Evolutionary conservation across 495 filamentous ascomycete genomes (phyloP).

Genomic region (Podospora comata): DNA sequence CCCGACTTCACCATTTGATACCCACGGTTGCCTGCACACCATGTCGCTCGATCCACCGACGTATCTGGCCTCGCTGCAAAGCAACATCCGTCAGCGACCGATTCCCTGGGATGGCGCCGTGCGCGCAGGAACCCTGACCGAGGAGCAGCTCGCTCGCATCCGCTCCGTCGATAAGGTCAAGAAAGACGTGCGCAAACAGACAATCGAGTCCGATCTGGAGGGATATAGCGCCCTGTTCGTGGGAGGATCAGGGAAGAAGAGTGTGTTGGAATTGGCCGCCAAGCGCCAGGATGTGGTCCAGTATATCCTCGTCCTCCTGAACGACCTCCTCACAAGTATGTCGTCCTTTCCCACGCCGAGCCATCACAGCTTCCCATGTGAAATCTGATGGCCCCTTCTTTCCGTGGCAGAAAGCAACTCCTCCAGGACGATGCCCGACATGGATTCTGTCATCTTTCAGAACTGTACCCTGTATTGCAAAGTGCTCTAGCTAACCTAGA

Average conservation of each 20-base stretch:
- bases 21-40: slow-evolving; percentile 16
- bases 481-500: slow-evolving; percentile 20
- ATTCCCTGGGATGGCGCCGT: slow-evolving; percentile 98
- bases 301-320: slow-evolving; percentile 86
- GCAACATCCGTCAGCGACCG: slow-evolving; percentile 88
- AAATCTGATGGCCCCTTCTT: not conserved
- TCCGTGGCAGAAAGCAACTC: too few relatives aligned
- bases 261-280: slow-evolving; percentile 76
- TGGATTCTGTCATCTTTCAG: not conserved
- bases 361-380: slow-evolving; percentile 8
- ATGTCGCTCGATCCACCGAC: slow-evolving; percentile 83
- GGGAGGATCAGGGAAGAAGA: slow-evolving; percentile 62
- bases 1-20: not conserved
- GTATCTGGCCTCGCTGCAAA: slow-evolving; percentile 87
- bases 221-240: slow-evolving; percentile 78
- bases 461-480: not conserved
- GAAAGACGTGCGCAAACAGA: slow-evolving; percentile 72
- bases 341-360: slow-evolving; percentile 17
- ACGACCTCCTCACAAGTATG: slow-evolving; percentile 82
- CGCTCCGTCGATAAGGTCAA: slow-evolving; percentile 96
- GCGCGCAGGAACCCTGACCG: slow-evolving; percentile 88
- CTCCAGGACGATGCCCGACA: not conserved
- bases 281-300: slow-evolving; percentile 85
- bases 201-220: slow-evolving; percentile 71
- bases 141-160: slow-evolving; percentile 92